Percentiles rank a stretch among this genome's conserved stretches.
Evolutionary conservation across 2,329 filamentous ascomycete genomes (phyloP).

Genomic region (Phyllachora maydis): DNA sequence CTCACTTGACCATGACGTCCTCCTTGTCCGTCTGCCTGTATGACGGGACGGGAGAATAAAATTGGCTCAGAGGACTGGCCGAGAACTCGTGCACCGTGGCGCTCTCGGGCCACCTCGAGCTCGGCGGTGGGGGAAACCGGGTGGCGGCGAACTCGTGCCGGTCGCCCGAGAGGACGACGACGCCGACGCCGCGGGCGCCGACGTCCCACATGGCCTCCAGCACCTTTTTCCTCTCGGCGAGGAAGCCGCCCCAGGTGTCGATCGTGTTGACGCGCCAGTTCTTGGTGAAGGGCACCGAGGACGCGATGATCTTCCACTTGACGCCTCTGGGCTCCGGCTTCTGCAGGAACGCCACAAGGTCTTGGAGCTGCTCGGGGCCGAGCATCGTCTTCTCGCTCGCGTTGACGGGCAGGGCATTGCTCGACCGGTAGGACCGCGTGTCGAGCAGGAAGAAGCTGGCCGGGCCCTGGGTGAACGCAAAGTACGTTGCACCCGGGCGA

Average conservation of each 20-base stretch:
- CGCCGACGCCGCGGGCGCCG: slow-evolving; percentile 51
- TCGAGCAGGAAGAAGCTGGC: slow-evolving; percentile 91
- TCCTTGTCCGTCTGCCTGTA: slow-evolving; percentile 66
- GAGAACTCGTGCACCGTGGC: slow-evolving; percentile 76
- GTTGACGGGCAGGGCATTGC: slow-evolving; percentile 35
- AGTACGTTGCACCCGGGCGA: slow-evolving; percentile 49
- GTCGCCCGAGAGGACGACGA: slow-evolving; percentile 75
- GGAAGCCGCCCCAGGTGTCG: slow-evolving; percentile 90
- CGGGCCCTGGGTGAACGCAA: slow-evolving; percentile 73
- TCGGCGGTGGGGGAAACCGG: slow-evolving; percentile 42
- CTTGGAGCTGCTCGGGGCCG: slow-evolving; percentile 54
- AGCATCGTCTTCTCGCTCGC: slow-evolving; percentile 68
- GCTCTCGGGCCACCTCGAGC: slow-evolving; percentile 38
- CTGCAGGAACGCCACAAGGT: slow-evolving; percentile 58
- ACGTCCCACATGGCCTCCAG: slow-evolving; percentile 88
- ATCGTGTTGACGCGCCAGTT: slow-evolving; percentile 81
- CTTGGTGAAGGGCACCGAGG: slow-evolving; percentile 86
- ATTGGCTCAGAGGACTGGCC: slow-evolving; percentile 80
- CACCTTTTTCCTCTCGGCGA: slow-evolving; percentile 56
- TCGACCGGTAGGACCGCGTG: slow-evolving; percentile 70
- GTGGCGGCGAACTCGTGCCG: slow-evolving; percentile 95
- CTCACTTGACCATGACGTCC: slow-evolving; percentile 69
- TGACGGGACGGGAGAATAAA: slow-evolving; percentile 68
- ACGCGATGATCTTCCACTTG: slow-evolving; percentile 84
- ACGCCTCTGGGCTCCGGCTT: slow-evolving; percentile 56